phyloP scores from a whole-genome alignment of 139 green algal genomes.

The Chlorella ohadii region DNA sequence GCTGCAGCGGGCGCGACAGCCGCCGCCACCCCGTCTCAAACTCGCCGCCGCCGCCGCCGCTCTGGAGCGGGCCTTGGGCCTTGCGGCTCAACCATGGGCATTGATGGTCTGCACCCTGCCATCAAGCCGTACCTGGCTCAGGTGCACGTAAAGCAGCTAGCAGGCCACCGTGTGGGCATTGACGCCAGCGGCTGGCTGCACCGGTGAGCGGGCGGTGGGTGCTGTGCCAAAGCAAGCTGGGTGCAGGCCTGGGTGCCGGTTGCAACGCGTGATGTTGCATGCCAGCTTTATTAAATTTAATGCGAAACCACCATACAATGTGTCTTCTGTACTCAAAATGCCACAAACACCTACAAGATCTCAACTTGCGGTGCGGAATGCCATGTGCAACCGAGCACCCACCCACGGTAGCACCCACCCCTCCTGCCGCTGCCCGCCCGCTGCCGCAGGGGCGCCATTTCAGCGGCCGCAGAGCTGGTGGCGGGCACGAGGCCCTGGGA shows the following conservation, averaged over 20 bases:
- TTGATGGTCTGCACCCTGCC: constrained; percentile 23
- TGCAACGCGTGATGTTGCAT: too few relatives aligned
- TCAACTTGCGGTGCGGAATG: too few relatives aligned
- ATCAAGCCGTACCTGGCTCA: constrained; percentile 21
- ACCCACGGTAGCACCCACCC: too few relatives aligned
- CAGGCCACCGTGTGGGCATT: constrained; percentile 78
- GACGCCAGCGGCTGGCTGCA: constrained; percentile 97
- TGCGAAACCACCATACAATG: too few relatives aligned
- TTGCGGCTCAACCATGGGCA: constrained; percentile 38
- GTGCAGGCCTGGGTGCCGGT: too few relatives aligned
- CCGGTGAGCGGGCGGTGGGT: constrained; percentile 41
- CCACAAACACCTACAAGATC: too few relatives aligned
- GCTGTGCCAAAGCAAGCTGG: too few relatives aligned
- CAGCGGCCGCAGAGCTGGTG: constrained; percentile 84
- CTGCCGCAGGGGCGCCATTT: constrained; percentile 69
- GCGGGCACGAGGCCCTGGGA: constrained; percentile 52
- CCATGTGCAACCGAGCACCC: too few relatives aligned
- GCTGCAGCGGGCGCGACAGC: not conserved
- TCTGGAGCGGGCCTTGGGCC: too few relatives aligned
- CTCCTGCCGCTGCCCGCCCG: not conserved
- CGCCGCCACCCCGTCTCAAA: not conserved
- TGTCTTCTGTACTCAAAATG: too few relatives aligned
- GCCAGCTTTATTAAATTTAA: too few relatives aligned
- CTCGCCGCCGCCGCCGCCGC: not conserved
- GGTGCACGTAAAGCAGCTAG: constrained; percentile 77